A percentile compares a stretch with the other conserved stretches of the same genome.
Evolutionary conservation across 441 rosid species (phyloP).

Genomic region (Rhodomyrtus psidioides): DNA sequence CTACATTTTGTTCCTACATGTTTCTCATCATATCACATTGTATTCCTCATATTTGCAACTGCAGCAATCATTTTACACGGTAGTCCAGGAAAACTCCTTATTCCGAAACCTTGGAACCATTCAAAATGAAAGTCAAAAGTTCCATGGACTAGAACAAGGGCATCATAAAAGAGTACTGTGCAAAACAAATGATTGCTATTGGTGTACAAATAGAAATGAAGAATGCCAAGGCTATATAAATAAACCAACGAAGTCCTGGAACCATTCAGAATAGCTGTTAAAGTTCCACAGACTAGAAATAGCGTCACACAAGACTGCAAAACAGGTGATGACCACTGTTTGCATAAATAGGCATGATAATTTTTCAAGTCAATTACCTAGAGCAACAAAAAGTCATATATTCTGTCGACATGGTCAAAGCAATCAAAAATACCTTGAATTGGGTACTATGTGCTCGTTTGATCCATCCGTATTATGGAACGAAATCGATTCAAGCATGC

Average conservation of each 20-base stretch:
- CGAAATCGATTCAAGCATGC: conserved; percentile 84
- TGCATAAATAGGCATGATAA: neutral
- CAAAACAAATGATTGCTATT: neutral
- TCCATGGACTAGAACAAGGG: neutral
- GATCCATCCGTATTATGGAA: conserved; percentile 61
- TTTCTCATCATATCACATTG: neutral
- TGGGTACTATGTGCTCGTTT: conserved; percentile 42
- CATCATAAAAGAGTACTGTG: neutral
- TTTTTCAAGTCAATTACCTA: neutral
- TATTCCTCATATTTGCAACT: neutral
- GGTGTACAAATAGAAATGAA: neutral
- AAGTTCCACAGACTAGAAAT: neutral
- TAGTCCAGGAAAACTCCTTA: neutral
- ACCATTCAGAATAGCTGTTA: neutral
- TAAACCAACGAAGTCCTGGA: neutral
- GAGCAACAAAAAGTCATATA: conserved; percentile 34
- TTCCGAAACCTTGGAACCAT: neutral
- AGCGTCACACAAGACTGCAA: neutral
- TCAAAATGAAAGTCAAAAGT: neutral
- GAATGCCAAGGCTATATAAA: neutral
- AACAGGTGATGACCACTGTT: conserved; percentile 4
- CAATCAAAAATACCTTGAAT: conserved; percentile 45
- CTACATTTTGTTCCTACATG: neutral
- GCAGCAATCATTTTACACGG: neutral
- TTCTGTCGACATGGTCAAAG: conserved; percentile 11